Evolutionary conservation across 2,329 filamentous ascomycete species (phyloP), one percentile per base, ranked within the genome.

Genomic region (Colletotrichum liaoningense): DNA sequence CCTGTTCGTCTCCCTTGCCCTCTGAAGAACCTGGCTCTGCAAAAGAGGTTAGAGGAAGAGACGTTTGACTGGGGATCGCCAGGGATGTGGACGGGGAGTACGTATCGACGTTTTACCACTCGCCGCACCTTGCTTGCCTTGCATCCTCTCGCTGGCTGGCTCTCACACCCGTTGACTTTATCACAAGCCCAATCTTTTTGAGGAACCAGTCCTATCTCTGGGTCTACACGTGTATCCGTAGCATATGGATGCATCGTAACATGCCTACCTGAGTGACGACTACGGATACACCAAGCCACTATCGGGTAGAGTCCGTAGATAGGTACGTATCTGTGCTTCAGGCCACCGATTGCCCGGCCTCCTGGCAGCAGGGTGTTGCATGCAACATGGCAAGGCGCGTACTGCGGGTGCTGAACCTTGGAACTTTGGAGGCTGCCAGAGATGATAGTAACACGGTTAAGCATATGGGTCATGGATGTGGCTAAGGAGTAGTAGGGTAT

Each of bases 81-180:
- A 52, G 59, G 49, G 54, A 42, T 35, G 12, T 33, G 46, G 42
- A 26, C 22, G 35, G 33, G 57, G n/a, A 46, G 35, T 58, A 64
- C 60, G 60, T 69, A 57, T 24, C 62, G 54, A 38, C n/a, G 60
- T 58, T 66, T 69, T 52, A 69, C 16, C 22, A 58, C 35, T 38
- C 42, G 55, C 38, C 63, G 67, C 67, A 42, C 67, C 42, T 56
- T 30, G 42, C 24, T 60, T 46, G 24, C 52, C 38, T 14, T 30
- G 35, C 52, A 35, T 14, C 14, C 52, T 24, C 35, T 33, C 33
- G 33, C 33, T 33, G 33, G 24, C 16, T 28, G 24, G 2, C 22
- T n/a, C 28, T 60, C 54, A 42, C 52, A 26, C 26, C 63, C 38
- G 30, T n/a, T n/a, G 19, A n/a, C 42, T 49, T 49, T 19, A 49